Base-by-base conservation (phyloP, 129 eudicot species). In the Sambucus nigra region DNA sequence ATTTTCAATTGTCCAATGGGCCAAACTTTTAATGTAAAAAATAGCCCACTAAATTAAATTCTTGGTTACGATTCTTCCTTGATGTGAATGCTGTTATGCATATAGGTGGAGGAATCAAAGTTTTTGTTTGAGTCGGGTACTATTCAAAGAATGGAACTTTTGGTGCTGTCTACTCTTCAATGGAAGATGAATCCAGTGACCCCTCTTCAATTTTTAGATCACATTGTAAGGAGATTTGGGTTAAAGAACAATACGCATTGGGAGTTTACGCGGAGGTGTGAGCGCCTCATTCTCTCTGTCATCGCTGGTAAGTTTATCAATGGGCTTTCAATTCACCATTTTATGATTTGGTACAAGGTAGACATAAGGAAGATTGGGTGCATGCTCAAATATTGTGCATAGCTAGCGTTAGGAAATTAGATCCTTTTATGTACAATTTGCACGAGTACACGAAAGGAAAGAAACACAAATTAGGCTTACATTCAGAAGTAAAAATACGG, bases 161-260 rank as follows among this genome's bases (percentile, higher is more conserved):
- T 91, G 76, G 87, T 91, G 61, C 72, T 91, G 40, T 69, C 99
- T 47, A 69, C 80, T 22, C 89, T 91, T 25, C 59, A 80, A 19
- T 91, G 99, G 99, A 91, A 71, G 71, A 81, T 80, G 94, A 86
- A 80, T 65, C 88, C 93, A 17, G 95, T 86, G 38, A 91, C 95
- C 25, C 87, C 99, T 40, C 61, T 91, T 70, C 75, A 87, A 10
- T 91, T 78, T 68, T 26, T 82, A 41, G 94, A 86, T 68, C 86
- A 86, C 77, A 60, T 82, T 32, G 60, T 73, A 46, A 88, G 91
- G 63, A 77, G 93, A 69, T 83, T 91, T 74, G 73, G 60, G 51
- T 74, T 86, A 47, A 69, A 66, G 67, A 69, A 53, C 41, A 71
- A 75, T 61, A 73, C 74, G 29, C 88, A 82, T 65, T 76, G 78